A percentile compares a stretch with the other conserved stretches of the same genome.
Conservation (phyloP, 768 basidiomycete species). For the Mycena epipterygia region DNA sequence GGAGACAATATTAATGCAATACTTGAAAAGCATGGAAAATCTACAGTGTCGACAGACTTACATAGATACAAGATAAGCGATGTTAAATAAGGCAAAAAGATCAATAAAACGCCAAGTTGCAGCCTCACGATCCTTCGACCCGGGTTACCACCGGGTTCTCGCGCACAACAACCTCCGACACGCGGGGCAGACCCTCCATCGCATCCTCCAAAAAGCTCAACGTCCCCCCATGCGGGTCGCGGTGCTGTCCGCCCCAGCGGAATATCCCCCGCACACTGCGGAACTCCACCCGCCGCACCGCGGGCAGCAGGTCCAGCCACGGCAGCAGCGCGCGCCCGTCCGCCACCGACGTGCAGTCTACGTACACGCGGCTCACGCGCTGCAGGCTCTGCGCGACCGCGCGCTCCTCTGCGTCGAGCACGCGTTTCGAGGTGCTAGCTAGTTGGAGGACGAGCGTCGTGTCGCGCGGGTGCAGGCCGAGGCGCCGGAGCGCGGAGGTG, state of each 20-base stretch:
- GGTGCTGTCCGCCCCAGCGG: not conserved
- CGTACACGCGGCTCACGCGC: not conserved
- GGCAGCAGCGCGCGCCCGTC: not conserved
- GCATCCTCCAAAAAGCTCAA: conserved; percentile 5
- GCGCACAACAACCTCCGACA: not conserved
- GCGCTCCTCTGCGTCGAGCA: not conserved
- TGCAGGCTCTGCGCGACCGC: not conserved
- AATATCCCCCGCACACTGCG: not conserved
- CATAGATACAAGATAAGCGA: too few relatives aligned
- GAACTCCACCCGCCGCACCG: conserved; percentile 2
- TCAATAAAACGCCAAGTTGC: too few relatives aligned
- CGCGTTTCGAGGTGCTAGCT: not conserved
- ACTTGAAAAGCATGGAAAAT: too few relatives aligned
- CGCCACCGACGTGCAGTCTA: not conserved
- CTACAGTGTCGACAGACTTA: too few relatives aligned
- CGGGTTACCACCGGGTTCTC: not conserved
- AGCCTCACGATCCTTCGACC: too few relatives aligned
- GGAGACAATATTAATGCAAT: too few relatives aligned
- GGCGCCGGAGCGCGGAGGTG: not conserved
- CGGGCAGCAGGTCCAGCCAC: not conserved
- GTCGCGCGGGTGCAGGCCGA: not conserved
- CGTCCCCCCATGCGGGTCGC: not conserved
- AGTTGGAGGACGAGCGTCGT: not conserved
- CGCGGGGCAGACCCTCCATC: not conserved
- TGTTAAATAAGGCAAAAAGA: too few relatives aligned